A percentile compares a stretch with the other conserved stretches of the same genome.
Evolutionary conservation across 306 rosid species (phyloP).

Genomic region (Trifolium pratense): DNA sequence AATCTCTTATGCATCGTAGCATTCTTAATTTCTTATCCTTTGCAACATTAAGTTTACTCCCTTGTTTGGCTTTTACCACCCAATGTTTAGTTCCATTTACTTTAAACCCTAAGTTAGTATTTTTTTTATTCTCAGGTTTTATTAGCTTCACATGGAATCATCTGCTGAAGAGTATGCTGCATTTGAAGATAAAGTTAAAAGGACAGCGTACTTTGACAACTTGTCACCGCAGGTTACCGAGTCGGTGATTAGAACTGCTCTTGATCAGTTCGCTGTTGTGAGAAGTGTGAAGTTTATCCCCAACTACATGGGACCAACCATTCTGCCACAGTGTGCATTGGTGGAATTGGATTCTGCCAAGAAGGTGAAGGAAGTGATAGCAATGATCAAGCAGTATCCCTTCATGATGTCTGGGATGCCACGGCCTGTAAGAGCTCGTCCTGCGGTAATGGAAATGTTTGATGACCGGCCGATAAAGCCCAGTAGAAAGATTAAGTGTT

Average conservation of each 20-base stretch:
- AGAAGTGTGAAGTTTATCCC: slow-evolving; percentile 65
- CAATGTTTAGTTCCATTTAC: background rate
- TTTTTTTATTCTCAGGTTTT: slow-evolving; percentile 44
- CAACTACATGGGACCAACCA: slow-evolving; percentile 61
- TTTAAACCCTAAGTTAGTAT: background rate
- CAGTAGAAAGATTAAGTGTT: slow-evolving; percentile 49
- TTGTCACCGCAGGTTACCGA: slow-evolving; percentile 82
- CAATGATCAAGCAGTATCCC: slow-evolving; percentile 46
- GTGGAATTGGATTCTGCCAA: slow-evolving; percentile 69
- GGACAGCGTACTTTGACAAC: slow-evolving; percentile 77
- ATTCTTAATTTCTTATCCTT: background rate
- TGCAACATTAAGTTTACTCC: background rate
- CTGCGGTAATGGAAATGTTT: slow-evolving; percentile 68
- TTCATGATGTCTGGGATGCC: slow-evolving; percentile 96
- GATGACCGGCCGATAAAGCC: slow-evolving; percentile 70
- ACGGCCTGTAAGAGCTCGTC: slow-evolving; percentile 73
- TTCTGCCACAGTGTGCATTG: slow-evolving; percentile 59
- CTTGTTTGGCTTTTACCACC: background rate
- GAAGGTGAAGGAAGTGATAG: slow-evolving; percentile 56
- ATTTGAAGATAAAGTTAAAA: slow-evolving; percentile 65
- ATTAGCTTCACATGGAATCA: slow-evolving; percentile 54
- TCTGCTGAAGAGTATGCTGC: slow-evolving; percentile 56
- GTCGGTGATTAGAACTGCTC: slow-evolving; percentile 64
- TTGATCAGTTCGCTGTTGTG: slow-evolving; percentile 75
- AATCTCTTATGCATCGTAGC: background rate